Base-by-base conservation (phyloP, 805 yeast genomes). In the Candida endomychidarum region DNA sequence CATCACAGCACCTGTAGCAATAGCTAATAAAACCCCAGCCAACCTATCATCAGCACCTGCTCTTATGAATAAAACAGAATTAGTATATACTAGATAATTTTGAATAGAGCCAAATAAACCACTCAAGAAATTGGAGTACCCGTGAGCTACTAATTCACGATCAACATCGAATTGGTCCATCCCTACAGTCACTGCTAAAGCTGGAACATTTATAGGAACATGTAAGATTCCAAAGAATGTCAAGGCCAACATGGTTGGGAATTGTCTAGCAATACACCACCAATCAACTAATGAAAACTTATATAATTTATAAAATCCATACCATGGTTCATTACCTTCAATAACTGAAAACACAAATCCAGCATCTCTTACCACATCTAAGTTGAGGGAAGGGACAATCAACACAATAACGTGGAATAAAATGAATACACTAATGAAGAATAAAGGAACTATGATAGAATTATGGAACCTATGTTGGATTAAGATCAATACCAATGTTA, bases 141-240 rank as follows among this genome's bases (percentile, higher is more conserved):
- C 99, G 63, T 93, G 99, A 0, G 97, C 97, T 22, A 91, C 83
- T 42, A 93, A 74, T 63, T 93, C 99, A 43, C 90, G 74, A 60
- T 93, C 96, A 28, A 93, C 96, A 57, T 90, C 95, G 49, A 86
- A 78, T 41, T 82, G 81, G 60, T 86, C 93, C 75, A 86, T 83
- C 3, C 87, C 86, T 1, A 87, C 76, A 5, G 96, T 84, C 12
- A 90, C 93, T 0, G 98, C 97, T 34, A 93, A 71, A 0, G 99
- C 98, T 1, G 99, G 99, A 10, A 93, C 97, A 58, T 93, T 93
- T 45, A 93, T 93, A 3, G 99, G 99, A 8, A 93, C 99, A 54
- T 93, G 99, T 40, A 93, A 66, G 27, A 93, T 84, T 9, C 99
- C 99, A 55, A 93, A 93, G 57, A 93, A 93, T 0, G 98, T 90